phyloP scores from a whole-genome alignment of 495 filamentous ascomycete genomes.

The Poronia punctata region DNA sequence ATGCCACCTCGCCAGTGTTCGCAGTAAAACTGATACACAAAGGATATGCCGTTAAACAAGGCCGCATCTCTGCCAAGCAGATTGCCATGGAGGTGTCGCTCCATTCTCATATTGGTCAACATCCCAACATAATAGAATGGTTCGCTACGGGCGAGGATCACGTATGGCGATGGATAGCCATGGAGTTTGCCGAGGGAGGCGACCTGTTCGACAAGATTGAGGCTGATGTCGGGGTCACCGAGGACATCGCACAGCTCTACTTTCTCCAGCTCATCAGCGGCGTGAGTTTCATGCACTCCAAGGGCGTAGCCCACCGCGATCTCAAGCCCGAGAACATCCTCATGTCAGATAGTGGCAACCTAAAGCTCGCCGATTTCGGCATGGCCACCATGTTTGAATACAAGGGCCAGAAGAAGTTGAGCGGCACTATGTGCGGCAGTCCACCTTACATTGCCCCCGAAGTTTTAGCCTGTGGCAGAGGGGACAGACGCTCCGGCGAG shows the following conservation, averaged over 20 bases:
- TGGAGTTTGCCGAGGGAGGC: conserved; percentile 93
- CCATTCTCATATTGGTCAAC: conserved; percentile 78
- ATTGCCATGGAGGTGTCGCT: conserved; percentile 82
- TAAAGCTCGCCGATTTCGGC: conserved; percentile 97
- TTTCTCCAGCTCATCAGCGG: conserved; percentile 88
- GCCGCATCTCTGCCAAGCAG: conserved; percentile 81
- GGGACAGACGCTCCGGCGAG: conserved; percentile 41
- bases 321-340: conserved; percentile 91
- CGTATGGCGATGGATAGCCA: conserved; percentile 95
- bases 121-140: conserved; percentile 89
- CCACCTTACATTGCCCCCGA: conserved; percentile 97
- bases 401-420: conserved; percentile 70
- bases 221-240: conserved; percentile 82
- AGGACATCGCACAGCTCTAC: conserved; percentile 93
- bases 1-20: conserved; percentile 67
- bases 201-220: conserved; percentile 99
- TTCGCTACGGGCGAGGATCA: conserved; percentile 79
- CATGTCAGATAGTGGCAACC: conserved; percentile 69
- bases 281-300: conserved; percentile 90
- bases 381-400: conserved; percentile 90
- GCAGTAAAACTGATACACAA: conserved; percentile 99
- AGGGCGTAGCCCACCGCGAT: conserved; percentile 81
- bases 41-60: conserved; percentile 80
- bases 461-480: conserved; percentile 52
- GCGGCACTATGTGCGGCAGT: conserved; percentile 86